Evolutionary conservation across 169 alveolate species (phyloP).

Genomic region (Besnoitia besnoiti): DNA sequence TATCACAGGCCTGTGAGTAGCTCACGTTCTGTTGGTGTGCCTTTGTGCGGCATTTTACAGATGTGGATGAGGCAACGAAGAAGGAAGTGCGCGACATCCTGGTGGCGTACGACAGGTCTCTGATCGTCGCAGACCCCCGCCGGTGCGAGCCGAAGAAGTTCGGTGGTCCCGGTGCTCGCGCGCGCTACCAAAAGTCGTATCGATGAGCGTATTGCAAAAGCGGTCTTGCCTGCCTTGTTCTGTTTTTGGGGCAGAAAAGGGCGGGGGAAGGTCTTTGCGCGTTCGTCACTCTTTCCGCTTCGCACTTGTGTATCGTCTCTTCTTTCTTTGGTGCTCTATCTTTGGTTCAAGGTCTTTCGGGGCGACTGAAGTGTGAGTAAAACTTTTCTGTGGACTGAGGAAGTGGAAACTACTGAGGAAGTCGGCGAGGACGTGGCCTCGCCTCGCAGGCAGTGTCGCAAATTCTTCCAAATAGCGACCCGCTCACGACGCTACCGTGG

Average conservation of each 20-base stretch:
- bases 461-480: neutral
- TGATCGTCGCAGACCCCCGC: conserved; percentile 99
- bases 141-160: conserved; percentile 99
- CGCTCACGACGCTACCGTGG: no score
- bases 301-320: neutral
- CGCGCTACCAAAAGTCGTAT: conserved; percentile 98
- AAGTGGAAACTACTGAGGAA: neutral
- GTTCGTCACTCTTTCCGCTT: neutral
- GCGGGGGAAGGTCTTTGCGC: neutral
- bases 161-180: conserved; percentile 99
- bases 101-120: conserved; percentile 97
- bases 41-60: conserved; percentile 26
- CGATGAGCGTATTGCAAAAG: conserved; percentile 81
- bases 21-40: no score
- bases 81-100: conserved; percentile 93
- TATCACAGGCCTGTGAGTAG: no score
- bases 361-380: neutral
- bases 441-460: neutral
- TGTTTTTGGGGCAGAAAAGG: neutral
- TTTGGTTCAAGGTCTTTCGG: neutral
- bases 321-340: neutral
- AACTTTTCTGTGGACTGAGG: neutral
- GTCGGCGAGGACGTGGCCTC: neutral
- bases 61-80: conserved; percentile 94
- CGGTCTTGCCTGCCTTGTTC: neutral